A percentile compares a stretch with the other conserved stretches of the same genome.
Evolutionary conservation across 2,329 filamentous ascomycete species (phyloP).

Genomic region (Exophiala mesophila): DNA sequence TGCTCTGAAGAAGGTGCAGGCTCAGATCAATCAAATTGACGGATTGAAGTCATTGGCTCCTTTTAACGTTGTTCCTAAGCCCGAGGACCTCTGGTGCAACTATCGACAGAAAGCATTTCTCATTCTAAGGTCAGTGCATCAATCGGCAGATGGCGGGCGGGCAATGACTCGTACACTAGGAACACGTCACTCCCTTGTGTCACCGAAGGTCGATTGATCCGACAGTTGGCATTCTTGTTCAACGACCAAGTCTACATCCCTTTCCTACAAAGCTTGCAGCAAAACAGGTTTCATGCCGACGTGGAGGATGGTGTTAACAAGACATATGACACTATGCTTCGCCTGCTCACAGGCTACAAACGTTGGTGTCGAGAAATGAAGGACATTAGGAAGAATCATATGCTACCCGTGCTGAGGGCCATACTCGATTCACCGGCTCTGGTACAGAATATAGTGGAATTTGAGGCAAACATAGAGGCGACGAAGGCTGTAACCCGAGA

Average conservation of each 20-base stretch:
- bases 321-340: conserved; percentile 19
- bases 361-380: conserved; percentile 20
- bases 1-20: conserved; percentile 6
- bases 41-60: conserved; percentile 18
- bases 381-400: conserved; percentile 14
- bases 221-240: conserved; percentile 15
- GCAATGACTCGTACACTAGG: conserved; percentile 14
- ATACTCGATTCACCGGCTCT: conserved; percentile 13
- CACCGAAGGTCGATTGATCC: conserved; percentile 14
- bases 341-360: conserved; percentile 16
- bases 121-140: conserved; percentile 14
- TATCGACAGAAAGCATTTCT: conserved; percentile 22
- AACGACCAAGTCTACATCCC: conserved; percentile 22
- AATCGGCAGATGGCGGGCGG: background rate
- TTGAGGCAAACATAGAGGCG: conserved; percentile 9
- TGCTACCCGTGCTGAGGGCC: conserved; percentile 14
- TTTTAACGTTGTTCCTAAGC: conserved; percentile 18
- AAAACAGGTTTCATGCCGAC: conserved; percentile 4
- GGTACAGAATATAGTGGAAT: conserved; percentile 11
- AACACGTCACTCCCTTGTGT: conserved; percentile 19
- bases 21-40: conserved; percentile 17
- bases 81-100: conserved; percentile 20
- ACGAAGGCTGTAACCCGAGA: conserved; percentile 8
- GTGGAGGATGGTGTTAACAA: conserved; percentile 10
- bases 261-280: conserved; percentile 11